Evolutionary conservation across 805 yeast genomes (phyloP).

Genomic region (Hanseniaspora occidentalis): DNA sequence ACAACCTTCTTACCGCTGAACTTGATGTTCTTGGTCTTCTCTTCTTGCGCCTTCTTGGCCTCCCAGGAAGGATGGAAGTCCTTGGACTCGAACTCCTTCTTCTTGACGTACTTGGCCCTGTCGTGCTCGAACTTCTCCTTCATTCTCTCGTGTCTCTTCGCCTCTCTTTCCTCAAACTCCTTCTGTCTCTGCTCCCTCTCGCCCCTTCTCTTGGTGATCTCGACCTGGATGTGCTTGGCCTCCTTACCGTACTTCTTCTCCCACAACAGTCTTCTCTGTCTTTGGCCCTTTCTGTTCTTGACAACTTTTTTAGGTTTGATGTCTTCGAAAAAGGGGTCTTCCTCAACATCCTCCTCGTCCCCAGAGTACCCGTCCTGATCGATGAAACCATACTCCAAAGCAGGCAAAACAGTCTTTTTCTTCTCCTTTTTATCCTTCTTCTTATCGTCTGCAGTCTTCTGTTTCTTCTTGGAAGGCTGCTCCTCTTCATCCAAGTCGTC

Average conservation of each 20-base stretch:
- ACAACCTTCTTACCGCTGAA: conserved; percentile 78
- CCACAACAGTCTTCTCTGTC: conserved; percentile 96
- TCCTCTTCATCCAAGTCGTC: neutral
- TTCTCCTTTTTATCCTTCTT: conserved; percentile 31
- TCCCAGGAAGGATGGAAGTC: conserved; percentile 95
- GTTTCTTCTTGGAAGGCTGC: conserved; percentile 13
- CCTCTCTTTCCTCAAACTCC: conserved; percentile 63
- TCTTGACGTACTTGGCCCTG: conserved; percentile 10
- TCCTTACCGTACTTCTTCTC: conserved; percentile 72
- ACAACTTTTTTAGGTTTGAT: conserved; percentile 36
- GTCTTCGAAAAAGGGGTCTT: conserved; percentile 37
- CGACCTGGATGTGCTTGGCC: conserved; percentile 75
- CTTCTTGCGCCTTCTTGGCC: conserved; percentile 70
- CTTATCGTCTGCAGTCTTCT: conserved; percentile 16
- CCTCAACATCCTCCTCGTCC: conserved; percentile 50
- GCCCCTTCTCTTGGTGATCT: conserved; percentile 38
- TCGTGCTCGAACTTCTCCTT: conserved; percentile 27
- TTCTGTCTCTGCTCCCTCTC: conserved; percentile 47
- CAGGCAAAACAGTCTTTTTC: conserved; percentile 40
- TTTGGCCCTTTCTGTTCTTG: conserved; percentile 90
- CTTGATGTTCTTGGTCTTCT: conserved; percentile 47
- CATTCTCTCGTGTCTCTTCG: conserved; percentile 35
- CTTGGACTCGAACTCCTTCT: conserved; percentile 14
- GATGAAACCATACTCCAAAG: conserved; percentile 47
- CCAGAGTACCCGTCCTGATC: conserved; percentile 29